A percentile compares a stretch with the other conserved stretches of the same genome.
Conservation (phyloP, 345 rosid species). For the Linum usitatissimum region DNA sequence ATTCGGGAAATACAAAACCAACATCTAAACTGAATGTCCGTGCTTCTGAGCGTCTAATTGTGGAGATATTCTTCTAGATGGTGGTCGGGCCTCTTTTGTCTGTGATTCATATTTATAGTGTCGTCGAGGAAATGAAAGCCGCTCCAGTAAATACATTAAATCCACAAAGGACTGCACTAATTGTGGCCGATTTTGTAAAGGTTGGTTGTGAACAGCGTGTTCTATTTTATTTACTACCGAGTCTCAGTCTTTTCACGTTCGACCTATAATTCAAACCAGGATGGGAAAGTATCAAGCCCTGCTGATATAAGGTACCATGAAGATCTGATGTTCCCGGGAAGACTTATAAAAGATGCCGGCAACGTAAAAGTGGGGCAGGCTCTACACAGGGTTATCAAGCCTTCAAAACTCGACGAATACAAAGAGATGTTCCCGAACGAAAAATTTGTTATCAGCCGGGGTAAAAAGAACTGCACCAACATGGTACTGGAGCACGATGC, state of each 20-base stretch:
- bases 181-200: constrained; percentile 75
- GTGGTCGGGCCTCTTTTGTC: constrained; percentile 78
- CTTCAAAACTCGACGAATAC: constrained; percentile 48
- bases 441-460: constrained; percentile 50
- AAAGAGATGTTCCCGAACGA: constrained; percentile 58
- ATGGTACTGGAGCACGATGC: constrained; percentile 75
- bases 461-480: constrained; percentile 42
- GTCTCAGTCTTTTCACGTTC: constrained; percentile 9
- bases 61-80: constrained; percentile 41
- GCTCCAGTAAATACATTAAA: constrained; percentile 77
- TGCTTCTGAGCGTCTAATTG: constrained; percentile 3
- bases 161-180: constrained; percentile 85
- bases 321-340: constrained; percentile 66
- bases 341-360: constrained; percentile 74
- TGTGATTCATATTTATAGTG: constrained; percentile 45
- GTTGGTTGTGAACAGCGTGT: constrained; percentile 24
- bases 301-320: constrained; percentile 69
- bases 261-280: constrained; percentile 30
- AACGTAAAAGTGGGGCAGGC: constrained; percentile 71
- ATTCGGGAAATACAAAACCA: neutral
- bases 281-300: constrained; percentile 68
- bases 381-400: constrained; percentile 51
- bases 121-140: constrained; percentile 76
- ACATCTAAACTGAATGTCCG: neutral
- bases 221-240: constrained; percentile 6